Evolutionary conservation across 2,329 filamentous ascomycete species (phyloP).

Genomic region (Calonectria leucothoes): DNA sequence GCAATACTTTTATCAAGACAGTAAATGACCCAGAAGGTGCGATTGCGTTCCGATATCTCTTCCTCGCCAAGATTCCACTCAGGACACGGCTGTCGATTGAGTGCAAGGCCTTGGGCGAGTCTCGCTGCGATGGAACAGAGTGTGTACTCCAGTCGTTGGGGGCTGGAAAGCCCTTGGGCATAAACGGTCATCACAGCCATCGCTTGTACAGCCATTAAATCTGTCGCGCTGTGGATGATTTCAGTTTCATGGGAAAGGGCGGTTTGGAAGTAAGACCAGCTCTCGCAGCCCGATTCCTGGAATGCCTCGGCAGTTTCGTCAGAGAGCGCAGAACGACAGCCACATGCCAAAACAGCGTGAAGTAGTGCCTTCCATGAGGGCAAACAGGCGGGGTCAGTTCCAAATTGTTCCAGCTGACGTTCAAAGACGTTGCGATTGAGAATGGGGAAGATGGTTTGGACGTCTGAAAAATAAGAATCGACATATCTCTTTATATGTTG

Average conservation of each 20-base stretch:
- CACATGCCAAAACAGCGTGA: constrained; percentile 8
- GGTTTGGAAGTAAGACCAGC: constrained; percentile 8
- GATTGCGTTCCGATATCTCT: too few relatives aligned
- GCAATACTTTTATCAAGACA: constrained; percentile 17
- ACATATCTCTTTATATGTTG: too few relatives aligned
- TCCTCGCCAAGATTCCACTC: too few relatives aligned
- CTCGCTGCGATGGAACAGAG: neutral
- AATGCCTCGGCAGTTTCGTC: constrained; percentile 9
- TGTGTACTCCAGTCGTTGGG: constrained; percentile 10
- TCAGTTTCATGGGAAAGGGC: neutral
- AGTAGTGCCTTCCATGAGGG: constrained; percentile 3
- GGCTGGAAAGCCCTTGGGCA: constrained; percentile 15
- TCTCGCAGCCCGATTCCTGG: neutral
- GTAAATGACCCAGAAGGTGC: constrained; percentile 21
- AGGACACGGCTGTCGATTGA: too few relatives aligned
- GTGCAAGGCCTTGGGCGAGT: neutral
- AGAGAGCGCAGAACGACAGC: constrained; percentile 13
- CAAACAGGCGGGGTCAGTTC: neutral
- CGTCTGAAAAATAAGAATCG: neutral
- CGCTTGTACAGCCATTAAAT: neutral
- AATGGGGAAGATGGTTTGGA: neutral
- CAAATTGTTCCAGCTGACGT: neutral
- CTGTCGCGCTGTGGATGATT: neutral
- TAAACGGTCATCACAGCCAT: constrained; percentile 16
- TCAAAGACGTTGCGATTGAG: neutral